Percentiles rank a stretch among this genome's conserved stretches.
These are phyloP conservation scores for Lindgomyces ingoldianus DNA, from an alignment of 495 filamentous ascomycete genomes.

Conservation along the genomic window DNA sequence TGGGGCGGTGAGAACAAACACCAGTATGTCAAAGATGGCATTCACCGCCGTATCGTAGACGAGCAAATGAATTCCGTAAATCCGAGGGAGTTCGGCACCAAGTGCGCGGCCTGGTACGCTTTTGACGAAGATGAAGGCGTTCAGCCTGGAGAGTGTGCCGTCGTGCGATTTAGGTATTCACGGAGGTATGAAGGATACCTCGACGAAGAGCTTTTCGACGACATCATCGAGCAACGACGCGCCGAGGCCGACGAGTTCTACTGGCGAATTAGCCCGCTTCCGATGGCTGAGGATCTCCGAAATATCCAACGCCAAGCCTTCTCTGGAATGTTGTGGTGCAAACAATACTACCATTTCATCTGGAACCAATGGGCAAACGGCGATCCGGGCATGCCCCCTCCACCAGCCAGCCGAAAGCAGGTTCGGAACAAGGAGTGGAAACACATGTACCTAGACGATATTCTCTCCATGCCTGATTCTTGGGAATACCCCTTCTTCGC, in stretches of 20 bases:
- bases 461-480: conserved; percentile 94
- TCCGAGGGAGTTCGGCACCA: conserved; percentile 77
- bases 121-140: conserved; percentile 90
- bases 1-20: conserved; percentile 75
- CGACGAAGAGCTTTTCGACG: conserved; percentile 89
- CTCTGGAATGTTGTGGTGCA: conserved; percentile 96
- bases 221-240: conserved; percentile 80
- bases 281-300: conserved; percentile 90
- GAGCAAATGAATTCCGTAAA: conserved; percentile 79
- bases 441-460: conserved; percentile 89
- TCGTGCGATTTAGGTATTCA: conserved; percentile 88
- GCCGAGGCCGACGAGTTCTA: conserved; percentile 96
- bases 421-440: conserved; percentile 89
- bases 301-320: conserved; percentile 96
- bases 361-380: conserved; percentile 97
- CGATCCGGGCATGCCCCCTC: conserved; percentile 71
- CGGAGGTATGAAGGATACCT: conserved; percentile 68
- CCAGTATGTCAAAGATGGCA: conserved; percentile 91
- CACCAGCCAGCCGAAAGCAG: conserved; percentile 74
- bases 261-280: conserved; percentile 86
- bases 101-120: conserved; percentile 86
- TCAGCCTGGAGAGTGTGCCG: conserved; percentile 85
- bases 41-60: conserved; percentile 84
- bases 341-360: conserved; percentile 94
- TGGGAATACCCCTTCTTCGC: conserved; percentile 99